A percentile compares a stretch with the other conserved stretches of the same genome.
phyloP scores from a whole-genome alignment of 352 stramenopile species.

The Globisporangium solare region DNA sequence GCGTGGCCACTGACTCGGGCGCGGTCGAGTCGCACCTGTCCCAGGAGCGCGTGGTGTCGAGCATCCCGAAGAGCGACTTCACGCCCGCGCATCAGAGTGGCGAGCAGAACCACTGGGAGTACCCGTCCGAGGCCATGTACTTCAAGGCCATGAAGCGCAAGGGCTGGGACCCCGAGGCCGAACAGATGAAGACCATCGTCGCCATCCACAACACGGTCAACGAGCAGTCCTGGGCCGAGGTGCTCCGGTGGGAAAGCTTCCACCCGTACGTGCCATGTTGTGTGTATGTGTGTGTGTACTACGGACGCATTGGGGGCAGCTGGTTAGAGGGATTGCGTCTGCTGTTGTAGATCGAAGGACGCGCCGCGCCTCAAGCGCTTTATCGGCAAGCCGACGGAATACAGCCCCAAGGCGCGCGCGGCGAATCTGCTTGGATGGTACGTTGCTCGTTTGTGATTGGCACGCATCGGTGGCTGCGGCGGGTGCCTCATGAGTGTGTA shows the following conservation, averaged over 20 bases:
- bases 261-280: constrained; percentile 39
- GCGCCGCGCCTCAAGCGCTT: constrained; percentile 93
- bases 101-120: constrained; percentile 88
- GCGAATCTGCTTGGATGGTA: constrained; percentile 80
- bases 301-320: background rate
- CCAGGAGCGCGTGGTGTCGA: constrained; percentile 86
- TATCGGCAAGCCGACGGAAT: constrained; percentile 93
- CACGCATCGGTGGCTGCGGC: constrained; percentile 17
- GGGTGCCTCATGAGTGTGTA: background rate
- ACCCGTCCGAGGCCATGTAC: constrained; percentile 97
- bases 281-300: constrained; percentile 8
- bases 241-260: constrained; percentile 90
- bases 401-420: constrained; percentile 92
- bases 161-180: constrained; percentile 87
- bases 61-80: constrained; percentile 93
- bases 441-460: constrained; percentile 10
- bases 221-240: constrained; percentile 93
- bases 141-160: constrained; percentile 98
- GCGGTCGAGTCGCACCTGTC: constrained; percentile 33
- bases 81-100: constrained; percentile 60
- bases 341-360: constrained; percentile 22
- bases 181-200: constrained; percentile 95
- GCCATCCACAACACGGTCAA: constrained; percentile 98
- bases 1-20: constrained; percentile 23
- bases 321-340: background rate